phyloP scores from a whole-genome alignment of 352 stramenopile species.

The Phytophthora crassamura region DNA sequence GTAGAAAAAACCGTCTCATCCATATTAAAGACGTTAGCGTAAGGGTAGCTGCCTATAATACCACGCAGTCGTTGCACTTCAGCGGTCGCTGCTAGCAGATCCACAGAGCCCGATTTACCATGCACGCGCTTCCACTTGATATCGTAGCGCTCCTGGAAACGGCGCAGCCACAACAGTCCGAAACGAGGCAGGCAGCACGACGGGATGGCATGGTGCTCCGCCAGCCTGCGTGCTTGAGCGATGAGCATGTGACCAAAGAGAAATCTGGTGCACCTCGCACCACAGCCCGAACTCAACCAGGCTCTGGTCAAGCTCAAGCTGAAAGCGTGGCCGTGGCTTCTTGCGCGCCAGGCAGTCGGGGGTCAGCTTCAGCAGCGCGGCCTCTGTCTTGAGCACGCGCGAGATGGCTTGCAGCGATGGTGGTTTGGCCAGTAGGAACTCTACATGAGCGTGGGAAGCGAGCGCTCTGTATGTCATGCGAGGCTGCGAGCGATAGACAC shows the following conservation, averaged over 20 bases:
- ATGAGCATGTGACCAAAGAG: conserved; percentile 4
- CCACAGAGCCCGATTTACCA: not conserved
- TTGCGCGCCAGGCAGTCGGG: conserved; percentile 3
- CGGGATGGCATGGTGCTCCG: not conserved
- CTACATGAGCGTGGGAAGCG: not conserved
- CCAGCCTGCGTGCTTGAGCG: not conserved
- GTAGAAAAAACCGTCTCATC: conserved; percentile 8
- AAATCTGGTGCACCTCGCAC: not conserved
- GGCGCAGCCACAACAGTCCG: not conserved
- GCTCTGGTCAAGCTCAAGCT: conserved; percentile 10
- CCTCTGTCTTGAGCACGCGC: not conserved
- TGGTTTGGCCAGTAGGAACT: not conserved
- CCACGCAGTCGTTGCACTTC: not conserved
- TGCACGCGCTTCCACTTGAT: conserved; percentile 1
- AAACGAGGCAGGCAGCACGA: not conserved
- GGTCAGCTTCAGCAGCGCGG: not conserved
- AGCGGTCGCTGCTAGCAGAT: not conserved
- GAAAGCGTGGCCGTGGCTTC: not conserved
- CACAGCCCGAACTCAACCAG: not conserved
- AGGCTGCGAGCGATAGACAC: not conserved
- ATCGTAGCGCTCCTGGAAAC: conserved; percentile 2
- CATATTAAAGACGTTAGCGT: conserved; percentile 5
- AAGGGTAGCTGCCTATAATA: not conserved
- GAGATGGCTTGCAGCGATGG: conserved; percentile 9
- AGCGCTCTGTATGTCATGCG: not conserved